Evolutionary conservation across 306 rosid species (phyloP), one percentile per base, ranked within the genome.

Genomic region (Rosa multiflora): DNA sequence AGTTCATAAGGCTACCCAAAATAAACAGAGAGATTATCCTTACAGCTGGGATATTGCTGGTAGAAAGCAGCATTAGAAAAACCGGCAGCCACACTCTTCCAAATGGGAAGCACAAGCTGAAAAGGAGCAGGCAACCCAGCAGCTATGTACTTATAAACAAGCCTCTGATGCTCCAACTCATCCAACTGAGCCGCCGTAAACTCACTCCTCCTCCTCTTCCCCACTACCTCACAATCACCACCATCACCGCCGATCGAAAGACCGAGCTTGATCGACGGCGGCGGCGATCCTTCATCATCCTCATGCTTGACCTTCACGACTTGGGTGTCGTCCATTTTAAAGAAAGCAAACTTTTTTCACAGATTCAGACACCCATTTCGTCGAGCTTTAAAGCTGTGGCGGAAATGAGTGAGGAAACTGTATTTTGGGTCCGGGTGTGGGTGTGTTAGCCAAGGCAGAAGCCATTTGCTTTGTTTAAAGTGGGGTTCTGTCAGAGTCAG

Each of bases 111-210:
- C 70, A 85, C 79, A 67, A 89, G 91, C 59, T 86, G 84, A 6
- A 76, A 61, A 75, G 97, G 97, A 74, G 88, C 86, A 76, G 88
- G 86, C 32, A 86, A 62, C 10, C 88, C 88, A 75, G 75, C 76
- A 0, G 66, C 86, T 63, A 94, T 73, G 48, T 88, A 87, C 78
- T 83, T 88, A 81, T 85, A 87, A 80, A 92, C 89, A 73, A 83
- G 72, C 78, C 85, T 73, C 85, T 94, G 97, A 39, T 79, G 87
- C 11, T 82, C 75, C 77, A 94, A 87, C 86, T 94, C 97, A 59
- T 81, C 77, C 89, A 80, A 82, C 84, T 92, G 97, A 56, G 79
- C 79, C 63, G 77, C 77, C 14, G 97, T 87, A 44, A 91, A 85
- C 55, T 70, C 59, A 67, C 59, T 29, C 73, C 67, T 66, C 56